phyloP scores from a whole-genome alignment of 768 basidiomycete species.

The Cantharellus cinnabarinus region DNA sequence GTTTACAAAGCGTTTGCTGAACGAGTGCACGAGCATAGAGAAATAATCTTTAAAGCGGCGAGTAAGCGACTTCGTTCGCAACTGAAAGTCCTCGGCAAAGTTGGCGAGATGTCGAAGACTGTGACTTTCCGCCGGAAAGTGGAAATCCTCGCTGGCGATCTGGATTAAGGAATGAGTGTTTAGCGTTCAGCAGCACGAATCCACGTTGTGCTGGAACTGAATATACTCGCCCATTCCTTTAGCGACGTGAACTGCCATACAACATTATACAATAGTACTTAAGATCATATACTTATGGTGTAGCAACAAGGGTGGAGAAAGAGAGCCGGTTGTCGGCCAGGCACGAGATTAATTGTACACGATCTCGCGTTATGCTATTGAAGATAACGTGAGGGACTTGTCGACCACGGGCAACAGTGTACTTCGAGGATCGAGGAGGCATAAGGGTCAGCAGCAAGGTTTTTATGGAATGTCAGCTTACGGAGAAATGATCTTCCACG shows the following conservation, averaged over 20 bases:
- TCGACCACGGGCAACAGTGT: not conserved
- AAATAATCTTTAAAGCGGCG: constrained; percentile 23
- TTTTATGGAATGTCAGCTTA: not conserved
- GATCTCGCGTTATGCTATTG: not conserved
- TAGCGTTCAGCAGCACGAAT: not conserved
- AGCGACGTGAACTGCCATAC: too few relatives aligned
- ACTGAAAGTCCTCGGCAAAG: constrained; percentile 36
- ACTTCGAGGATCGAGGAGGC: not conserved
- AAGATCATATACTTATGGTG: not conserved
- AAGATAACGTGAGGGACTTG: not conserved
- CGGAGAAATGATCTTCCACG: not conserved
- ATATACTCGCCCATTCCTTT: too few relatives aligned
- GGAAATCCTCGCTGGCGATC: constrained; percentile 34
- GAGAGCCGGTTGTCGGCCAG: not conserved
- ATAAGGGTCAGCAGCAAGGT: not conserved
- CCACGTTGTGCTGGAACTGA: too few relatives aligned
- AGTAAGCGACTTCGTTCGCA: constrained; percentile 44
- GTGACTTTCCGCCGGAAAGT: constrained; percentile 51
- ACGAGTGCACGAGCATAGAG: constrained; percentile 19
- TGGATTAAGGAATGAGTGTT: constrained; percentile 25
- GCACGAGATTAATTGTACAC: not conserved
- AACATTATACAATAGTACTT: not conserved
- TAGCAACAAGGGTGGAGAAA: not conserved
- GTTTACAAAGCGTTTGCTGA: constrained; percentile 47
- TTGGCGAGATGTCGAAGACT: constrained; percentile 38